A percentile compares a stretch with the other conserved stretches of the same genome.
These are phyloP conservation scores for Psophocarpus tetragonolobus DNA, from an alignment of 306 rosid species.

Conservation along the genomic window DNA sequence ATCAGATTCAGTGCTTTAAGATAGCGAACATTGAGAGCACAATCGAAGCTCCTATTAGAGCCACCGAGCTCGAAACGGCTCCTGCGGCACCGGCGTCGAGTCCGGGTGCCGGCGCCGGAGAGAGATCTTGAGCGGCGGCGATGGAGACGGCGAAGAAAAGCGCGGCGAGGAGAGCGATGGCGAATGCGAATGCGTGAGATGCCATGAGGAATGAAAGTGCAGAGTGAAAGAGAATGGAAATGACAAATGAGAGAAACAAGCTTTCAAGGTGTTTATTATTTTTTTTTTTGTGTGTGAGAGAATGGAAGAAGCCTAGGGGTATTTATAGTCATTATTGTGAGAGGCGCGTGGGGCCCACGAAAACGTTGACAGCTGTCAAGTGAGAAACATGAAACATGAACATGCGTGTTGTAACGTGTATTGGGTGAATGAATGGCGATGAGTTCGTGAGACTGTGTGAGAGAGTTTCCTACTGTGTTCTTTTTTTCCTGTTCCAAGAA, in stretches of 20 bases:
- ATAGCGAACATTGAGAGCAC: slow-evolving; percentile 34
- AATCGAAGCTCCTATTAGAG: slow-evolving; percentile 42
- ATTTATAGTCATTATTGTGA: neutral
- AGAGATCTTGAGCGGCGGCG: slow-evolving; percentile 40
- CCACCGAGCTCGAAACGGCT: slow-evolving; percentile 28
- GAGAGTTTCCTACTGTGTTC: neutral
- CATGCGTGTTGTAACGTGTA: too few relatives aligned
- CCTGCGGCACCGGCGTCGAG: slow-evolving; percentile 35
- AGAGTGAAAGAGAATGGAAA: too few relatives aligned
- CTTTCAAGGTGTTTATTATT: neutral
- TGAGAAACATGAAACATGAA: too few relatives aligned
- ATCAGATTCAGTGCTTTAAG: slow-evolving; percentile 24
- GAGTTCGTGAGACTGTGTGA: neutral
- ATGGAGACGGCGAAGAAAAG: slow-evolving; percentile 30
- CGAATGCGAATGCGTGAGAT: neutral
- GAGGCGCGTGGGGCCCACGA: slow-evolving; percentile 24
- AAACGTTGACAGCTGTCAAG: slow-evolving; percentile 34
- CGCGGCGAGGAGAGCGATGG: neutral
- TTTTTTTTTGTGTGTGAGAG: neutral
- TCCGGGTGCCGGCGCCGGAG: slow-evolving; percentile 42
- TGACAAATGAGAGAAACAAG: too few relatives aligned
- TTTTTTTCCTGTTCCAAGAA: too few relatives aligned
- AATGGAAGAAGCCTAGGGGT: neutral
- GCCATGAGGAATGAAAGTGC: neutral
- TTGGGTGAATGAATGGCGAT: neutral